These are phyloP conservation scores for Amanita phalloides DNA, from an alignment of 768 basidiomycete species.

Conservation along the genomic window DNA sequence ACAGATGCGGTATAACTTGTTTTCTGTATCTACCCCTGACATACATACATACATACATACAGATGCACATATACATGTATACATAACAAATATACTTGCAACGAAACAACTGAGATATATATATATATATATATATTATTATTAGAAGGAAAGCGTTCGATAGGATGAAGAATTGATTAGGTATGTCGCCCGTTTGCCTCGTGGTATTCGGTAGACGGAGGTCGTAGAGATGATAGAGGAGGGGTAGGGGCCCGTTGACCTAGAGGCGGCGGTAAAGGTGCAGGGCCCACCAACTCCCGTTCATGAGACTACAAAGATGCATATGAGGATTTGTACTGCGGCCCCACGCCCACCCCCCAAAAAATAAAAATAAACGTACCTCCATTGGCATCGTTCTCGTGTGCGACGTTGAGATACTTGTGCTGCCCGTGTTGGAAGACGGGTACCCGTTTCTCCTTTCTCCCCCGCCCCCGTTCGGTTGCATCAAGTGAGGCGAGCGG, in stretches of 20 bases:
- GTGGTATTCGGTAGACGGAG: not conserved
- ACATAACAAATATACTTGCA: not conserved
- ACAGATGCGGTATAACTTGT: too few relatives aligned
- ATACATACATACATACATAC: too few relatives aligned
- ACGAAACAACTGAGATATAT: too few relatives aligned
- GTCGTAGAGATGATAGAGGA: not conserved
- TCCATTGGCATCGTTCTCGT: constrained; percentile 2
- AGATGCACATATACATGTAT: not conserved
- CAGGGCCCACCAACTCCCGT: not conserved
- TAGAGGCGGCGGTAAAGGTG: not conserved
- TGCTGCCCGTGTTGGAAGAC: not conserved
- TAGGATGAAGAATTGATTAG: not conserved
- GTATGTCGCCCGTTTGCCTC: constrained; percentile 2
- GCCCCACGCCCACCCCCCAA: rapidly evolving
- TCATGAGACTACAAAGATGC: not conserved
- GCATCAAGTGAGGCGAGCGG: constrained; percentile 1
- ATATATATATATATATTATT: too few relatives aligned
- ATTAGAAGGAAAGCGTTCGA: not conserved
- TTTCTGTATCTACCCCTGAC: too few relatives aligned
- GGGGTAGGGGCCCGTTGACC: not conserved
- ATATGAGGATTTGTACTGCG: too few relatives aligned
- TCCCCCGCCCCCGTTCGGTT: constrained; percentile 1
- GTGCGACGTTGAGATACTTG: not conserved
- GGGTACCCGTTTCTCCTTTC: not conserved
- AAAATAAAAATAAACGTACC: not conserved